Evolutionary conservation across 148 eudicot species (phyloP).

Genomic region (Spergularia bocconei): DNA sequence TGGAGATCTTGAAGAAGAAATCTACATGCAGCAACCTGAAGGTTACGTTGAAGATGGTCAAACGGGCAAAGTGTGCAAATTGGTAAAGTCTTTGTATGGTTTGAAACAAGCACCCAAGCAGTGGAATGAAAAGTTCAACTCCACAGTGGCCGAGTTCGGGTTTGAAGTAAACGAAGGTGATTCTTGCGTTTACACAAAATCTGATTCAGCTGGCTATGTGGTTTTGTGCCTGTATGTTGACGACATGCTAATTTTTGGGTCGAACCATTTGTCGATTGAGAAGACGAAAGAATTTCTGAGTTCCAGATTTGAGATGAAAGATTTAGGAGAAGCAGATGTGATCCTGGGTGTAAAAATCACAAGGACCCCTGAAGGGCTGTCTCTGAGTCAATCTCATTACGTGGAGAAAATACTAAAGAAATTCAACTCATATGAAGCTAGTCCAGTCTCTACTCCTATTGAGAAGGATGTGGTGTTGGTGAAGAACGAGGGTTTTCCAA

Average conservation of each 20-base stretch:
- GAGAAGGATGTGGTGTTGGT: no score
- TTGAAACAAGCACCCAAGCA: background rate
- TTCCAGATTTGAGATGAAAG: background rate
- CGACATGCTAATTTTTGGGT: background rate
- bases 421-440: background rate
- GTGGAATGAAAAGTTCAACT: background rate
- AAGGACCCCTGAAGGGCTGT: background rate
- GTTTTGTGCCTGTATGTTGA: background rate
- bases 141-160: no score
- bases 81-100: background rate
- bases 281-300: background rate
- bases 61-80: background rate
- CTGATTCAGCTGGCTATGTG: background rate
- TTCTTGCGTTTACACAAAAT: no score
- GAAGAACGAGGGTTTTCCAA: no score
- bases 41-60: background rate
- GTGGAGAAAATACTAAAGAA: background rate
- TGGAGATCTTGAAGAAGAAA: background rate
- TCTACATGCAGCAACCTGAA: background rate
- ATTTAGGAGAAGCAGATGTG: background rate
- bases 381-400: background rate
- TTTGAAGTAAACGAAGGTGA: no score
- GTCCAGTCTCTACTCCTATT: background rate
- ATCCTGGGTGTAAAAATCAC: background rate
- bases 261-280: background rate